These are phyloP conservation scores for Pezicula carpinea DNA, from an alignment of 2,329 filamentous ascomycete genomes.

Conservation along the genomic window DNA sequence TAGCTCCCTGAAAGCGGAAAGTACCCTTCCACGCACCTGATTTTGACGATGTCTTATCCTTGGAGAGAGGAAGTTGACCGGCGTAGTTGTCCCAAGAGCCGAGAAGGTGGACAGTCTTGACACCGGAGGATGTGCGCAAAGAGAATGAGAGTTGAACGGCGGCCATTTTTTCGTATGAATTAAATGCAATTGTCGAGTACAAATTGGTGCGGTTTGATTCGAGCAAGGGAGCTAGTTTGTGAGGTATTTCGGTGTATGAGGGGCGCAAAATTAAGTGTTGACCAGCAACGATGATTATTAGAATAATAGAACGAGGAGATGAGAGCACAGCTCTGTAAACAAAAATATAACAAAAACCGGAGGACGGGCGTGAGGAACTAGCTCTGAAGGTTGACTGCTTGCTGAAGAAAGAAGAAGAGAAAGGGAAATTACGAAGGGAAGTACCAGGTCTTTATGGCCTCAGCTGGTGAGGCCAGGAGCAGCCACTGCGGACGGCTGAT, in stretches of 20 bases:
- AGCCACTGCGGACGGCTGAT: conserved; percentile 7
- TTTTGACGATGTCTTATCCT: conserved; percentile 78
- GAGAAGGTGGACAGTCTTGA: conserved; percentile 96
- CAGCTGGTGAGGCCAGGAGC: conserved; percentile 9
- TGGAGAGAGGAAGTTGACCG: conserved; percentile 89
- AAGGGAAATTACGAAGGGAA: conserved; percentile 15
- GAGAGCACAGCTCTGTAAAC: conserved; percentile 52
- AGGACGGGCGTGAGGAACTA: conserved; percentile 36
- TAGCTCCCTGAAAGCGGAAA: conserved; percentile 88
- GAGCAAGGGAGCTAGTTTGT: conserved; percentile 34
- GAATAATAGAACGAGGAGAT: conserved; percentile 31
- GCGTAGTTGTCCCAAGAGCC: conserved; percentile 98
- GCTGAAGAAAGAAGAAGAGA: conserved; percentile 49
- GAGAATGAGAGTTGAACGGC: conserved; percentile 91
- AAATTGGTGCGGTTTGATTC: conserved; percentile 32
- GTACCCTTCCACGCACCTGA: conserved; percentile 91
- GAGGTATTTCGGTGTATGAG: conserved; percentile 35
- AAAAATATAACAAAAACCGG: conserved; percentile 37
- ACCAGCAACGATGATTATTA: conserved; percentile 41
- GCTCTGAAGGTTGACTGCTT: conserved; percentile 55
- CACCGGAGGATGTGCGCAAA: conserved; percentile 90
- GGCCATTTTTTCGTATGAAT: conserved; percentile 62
- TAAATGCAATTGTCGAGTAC: conserved; percentile 32
- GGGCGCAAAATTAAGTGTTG: conserved; percentile 51
- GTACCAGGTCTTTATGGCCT: conserved; percentile 23